phyloP scores from a whole-genome alignment of 495 filamentous ascomycete species.

The Filosporella fistucella region DNA sequence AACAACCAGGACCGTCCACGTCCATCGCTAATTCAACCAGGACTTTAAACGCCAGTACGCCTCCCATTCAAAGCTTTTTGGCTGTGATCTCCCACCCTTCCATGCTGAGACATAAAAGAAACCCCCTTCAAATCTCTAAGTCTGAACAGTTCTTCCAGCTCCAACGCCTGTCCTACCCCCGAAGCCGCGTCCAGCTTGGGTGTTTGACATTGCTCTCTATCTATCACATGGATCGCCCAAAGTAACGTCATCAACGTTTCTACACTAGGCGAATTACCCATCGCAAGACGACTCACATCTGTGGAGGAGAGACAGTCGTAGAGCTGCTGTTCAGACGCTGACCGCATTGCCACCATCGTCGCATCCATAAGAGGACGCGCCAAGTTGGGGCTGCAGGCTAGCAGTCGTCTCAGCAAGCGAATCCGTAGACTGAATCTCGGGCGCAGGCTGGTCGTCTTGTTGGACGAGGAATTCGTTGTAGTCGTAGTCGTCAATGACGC shows the following conservation, averaged over 20 bases:
- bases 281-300: conserved; percentile 31
- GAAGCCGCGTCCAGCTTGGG: conserved; percentile 21
- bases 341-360: conserved; percentile 84
- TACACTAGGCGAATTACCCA: conserved; percentile 41
- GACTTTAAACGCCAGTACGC: conserved; percentile 16
- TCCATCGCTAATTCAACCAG: not conserved
- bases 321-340: conserved; percentile 43
- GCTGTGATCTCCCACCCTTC: not conserved
- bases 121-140: conserved; percentile 8
- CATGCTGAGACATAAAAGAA: conserved; percentile 5
- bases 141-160: conserved; percentile 24
- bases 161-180: conserved; percentile 21
- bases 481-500: conserved; percentile 44
- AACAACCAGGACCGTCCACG: not conserved
- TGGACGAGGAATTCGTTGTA: conserved; percentile 48
- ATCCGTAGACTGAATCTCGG: conserved; percentile 42
- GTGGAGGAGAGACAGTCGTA: conserved; percentile 26
- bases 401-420: conserved; percentile 41
- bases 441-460: conserved; percentile 30
- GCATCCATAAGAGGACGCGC: conserved; percentile 88
- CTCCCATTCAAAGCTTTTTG: conserved; percentile 24
- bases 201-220: conserved; percentile 15
- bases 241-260: conserved; percentile 47
- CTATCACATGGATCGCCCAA: conserved; percentile 41
- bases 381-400: conserved; percentile 84